Evolutionary conservation across 1,284 basidiomycete species (phyloP).

Genomic region (Naganishia sp.): DNA sequence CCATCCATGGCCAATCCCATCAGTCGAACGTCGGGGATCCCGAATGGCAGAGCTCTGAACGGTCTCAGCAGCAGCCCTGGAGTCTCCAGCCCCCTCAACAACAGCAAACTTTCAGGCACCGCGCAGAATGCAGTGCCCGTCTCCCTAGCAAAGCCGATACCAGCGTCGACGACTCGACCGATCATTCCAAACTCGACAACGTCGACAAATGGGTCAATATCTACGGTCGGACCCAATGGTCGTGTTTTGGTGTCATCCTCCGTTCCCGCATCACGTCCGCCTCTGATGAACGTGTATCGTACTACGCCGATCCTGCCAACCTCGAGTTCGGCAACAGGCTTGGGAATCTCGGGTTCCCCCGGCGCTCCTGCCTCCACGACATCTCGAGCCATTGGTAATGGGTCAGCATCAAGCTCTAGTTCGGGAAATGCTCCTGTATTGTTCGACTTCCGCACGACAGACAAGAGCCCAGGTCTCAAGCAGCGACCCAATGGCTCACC

Average conservation of each 20-base stretch:
- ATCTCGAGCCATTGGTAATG: conserved; percentile 11
- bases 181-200: conserved; percentile 27
- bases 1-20: conserved; percentile 12
- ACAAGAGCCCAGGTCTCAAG: conserved; percentile 20
- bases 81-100: conserved; percentile 13
- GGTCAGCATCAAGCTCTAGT: not conserved
- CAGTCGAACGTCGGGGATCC: conserved; percentile 2
- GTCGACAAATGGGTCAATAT: conserved; percentile 14
- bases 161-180: conserved; percentile 14
- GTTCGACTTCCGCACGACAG: conserved; percentile 35
- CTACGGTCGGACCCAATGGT: conserved; percentile 11
- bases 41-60: not conserved
- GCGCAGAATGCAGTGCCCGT: not conserved
- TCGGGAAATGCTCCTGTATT: conserved; percentile 26
- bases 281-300: conserved; percentile 24
- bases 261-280: conserved; percentile 28
- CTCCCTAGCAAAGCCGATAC: conserved; percentile 5
- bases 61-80: conserved; percentile 17
- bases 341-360: not conserved
- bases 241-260: conserved; percentile 25
- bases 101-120: conserved; percentile 3
- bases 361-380: conserved; percentile 2
- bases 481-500: conserved; percentile 9
- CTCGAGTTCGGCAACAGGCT: conserved; percentile 8
- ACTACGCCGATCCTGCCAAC: conserved; percentile 28